Conservation (phyloP, 2,329 filamentous ascomycete species). For the Aspergillus tanneri region DNA sequence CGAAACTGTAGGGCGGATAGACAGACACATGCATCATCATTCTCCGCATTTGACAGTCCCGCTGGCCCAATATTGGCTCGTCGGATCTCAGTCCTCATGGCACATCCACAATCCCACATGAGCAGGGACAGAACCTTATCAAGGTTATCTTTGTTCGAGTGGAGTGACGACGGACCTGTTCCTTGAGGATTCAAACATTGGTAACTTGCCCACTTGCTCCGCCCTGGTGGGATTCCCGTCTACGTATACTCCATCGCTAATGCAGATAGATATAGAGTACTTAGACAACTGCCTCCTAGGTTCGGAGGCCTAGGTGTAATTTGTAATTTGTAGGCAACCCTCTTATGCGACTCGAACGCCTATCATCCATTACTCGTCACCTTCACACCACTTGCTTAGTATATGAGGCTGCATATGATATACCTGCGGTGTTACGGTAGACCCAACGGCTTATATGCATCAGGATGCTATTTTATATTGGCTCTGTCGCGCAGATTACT, state of each 20-base stretch:
- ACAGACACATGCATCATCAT: constrained; percentile 18
- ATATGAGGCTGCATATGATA: constrained; percentile 1
- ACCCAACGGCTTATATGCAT: constrained; percentile 8
- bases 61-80: constrained; percentile 22
- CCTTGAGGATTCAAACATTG: constrained; percentile 18
- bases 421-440: constrained; percentile 1
- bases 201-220: constrained; percentile 24
- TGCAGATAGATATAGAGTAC: not conserved
- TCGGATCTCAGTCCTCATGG: constrained; percentile 23
- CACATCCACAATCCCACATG: constrained; percentile 29
- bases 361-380: not conserved
- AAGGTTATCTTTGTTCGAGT: constrained; percentile 24
- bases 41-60: constrained; percentile 28
- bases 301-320: too few species aligned
- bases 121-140: constrained; percentile 26
- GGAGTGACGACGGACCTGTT: constrained; percentile 14
- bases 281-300: too few species aligned
- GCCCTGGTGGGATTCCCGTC: constrained; percentile 11
- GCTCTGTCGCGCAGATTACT: not conserved
- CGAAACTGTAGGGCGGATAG: constrained; percentile 15
- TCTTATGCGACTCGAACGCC: not conserved
- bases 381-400: constrained; percentile 3
- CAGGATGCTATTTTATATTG: not conserved
- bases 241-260: not conserved
- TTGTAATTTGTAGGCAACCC: constrained; percentile 1